Evolutionary conservation across 352 stramenopile genomes (phyloP).

Genomic region (Globisporangium sylvaticum): DNA sequence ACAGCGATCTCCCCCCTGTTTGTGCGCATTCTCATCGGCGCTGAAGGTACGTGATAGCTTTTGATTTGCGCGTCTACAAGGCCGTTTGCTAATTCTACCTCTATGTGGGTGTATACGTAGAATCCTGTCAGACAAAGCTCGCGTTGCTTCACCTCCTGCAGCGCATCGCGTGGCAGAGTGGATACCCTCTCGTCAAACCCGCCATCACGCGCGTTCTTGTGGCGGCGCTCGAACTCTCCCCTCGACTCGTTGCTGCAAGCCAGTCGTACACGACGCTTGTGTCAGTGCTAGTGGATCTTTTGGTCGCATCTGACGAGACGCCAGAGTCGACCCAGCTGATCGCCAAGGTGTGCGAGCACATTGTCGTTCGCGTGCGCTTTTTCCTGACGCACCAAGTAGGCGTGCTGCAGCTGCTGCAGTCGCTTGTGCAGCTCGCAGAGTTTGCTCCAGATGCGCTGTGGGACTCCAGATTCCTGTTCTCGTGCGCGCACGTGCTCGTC

Average conservation of each 20-base stretch:
- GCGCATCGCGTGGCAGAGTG: constrained; percentile 36
- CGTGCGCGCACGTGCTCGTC: constrained; percentile 35
- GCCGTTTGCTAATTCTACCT: background rate
- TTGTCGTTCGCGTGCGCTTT: constrained; percentile 19
- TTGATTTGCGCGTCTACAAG: background rate
- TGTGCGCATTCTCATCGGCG: constrained; percentile 30
- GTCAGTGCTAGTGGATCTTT: constrained; percentile 34
- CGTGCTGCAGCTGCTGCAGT: constrained; percentile 42
- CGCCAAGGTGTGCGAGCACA: constrained; percentile 5
- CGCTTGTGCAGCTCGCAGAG: constrained; percentile 30
- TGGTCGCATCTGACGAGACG: constrained; percentile 12
- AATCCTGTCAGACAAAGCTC: constrained; percentile 21
- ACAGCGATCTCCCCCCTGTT: constrained; percentile 29
- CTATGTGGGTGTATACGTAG: constrained; percentile 8
- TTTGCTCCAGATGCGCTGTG: constrained; percentile 24
- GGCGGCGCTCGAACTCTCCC: constrained; percentile 30
- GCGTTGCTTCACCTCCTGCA: constrained; percentile 34
- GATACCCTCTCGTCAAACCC: constrained; percentile 3
- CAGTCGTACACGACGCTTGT: constrained; percentile 38
- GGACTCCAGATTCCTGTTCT: constrained; percentile 35
- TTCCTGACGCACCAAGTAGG: constrained; percentile 28
- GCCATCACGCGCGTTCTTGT: constrained; percentile 23
- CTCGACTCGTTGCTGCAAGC: constrained; percentile 16
- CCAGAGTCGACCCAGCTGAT: constrained; percentile 9
- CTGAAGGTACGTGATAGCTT: constrained; percentile 12